A percentile compares a stretch with the other conserved stretches of the same genome.
These are phyloP conservation scores for Chalciporus chontae DNA, from an alignment of 768 basidiomycete species.

Conservation along the genomic window DNA sequence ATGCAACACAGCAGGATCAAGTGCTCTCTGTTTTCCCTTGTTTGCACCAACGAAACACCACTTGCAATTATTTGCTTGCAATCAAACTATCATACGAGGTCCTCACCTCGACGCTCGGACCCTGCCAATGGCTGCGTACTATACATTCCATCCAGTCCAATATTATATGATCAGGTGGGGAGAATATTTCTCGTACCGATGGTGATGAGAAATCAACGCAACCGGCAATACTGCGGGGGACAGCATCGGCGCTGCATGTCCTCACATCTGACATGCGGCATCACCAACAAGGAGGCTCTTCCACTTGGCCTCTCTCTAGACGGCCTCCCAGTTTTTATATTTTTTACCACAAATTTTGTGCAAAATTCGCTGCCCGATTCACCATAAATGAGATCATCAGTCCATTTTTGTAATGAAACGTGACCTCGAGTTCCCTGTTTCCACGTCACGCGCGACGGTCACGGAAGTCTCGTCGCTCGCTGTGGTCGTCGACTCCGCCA, in stretches of 20 bases:
- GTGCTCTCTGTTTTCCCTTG: constrained; percentile 27
- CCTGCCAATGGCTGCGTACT: no score
- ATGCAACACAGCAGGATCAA: constrained; percentile 32
- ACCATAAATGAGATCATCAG: constrained; percentile 10
- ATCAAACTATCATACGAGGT: no score
- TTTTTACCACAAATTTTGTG: constrained; percentile 5
- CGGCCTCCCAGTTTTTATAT: neutral
- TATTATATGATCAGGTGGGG: neutral
- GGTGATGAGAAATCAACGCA: neutral
- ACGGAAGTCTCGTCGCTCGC: constrained; percentile 31
- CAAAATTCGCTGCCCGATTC: neutral
- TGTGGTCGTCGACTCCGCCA: constrained; percentile 35
- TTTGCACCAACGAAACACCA: no score
- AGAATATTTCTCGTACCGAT: neutral
- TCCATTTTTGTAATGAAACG: constrained; percentile 18
- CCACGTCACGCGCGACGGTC: constrained; percentile 31
- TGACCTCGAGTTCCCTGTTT: constrained; percentile 25
- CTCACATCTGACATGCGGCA: neutral
- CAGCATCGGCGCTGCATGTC: neutral
- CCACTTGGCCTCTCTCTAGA: no score
- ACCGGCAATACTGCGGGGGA: neutral
- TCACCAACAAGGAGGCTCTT: neutral
- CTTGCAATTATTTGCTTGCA: no score
- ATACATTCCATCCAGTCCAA: no score
- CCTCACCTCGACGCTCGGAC: no score